phyloP scores from a whole-genome alignment of 2,329 filamentous ascomycete genomes.

The Capronia americana region DNA sequence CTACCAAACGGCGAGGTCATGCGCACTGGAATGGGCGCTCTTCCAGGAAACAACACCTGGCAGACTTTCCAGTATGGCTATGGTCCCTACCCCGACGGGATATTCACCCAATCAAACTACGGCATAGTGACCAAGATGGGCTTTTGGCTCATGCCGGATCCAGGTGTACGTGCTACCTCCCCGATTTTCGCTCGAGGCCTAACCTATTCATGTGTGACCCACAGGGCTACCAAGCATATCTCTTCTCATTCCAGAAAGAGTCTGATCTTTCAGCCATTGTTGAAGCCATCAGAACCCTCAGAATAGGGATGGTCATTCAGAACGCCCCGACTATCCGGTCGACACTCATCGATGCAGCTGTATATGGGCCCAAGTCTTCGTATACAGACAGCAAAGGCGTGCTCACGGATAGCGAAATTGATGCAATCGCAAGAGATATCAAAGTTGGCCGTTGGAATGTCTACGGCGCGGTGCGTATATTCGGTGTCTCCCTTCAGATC shows the following conservation, averaged over 20 bases:
- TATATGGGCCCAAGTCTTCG: slow-evolving; percentile 5
- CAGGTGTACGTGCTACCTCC: slow-evolving; percentile 9
- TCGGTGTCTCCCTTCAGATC: no score
- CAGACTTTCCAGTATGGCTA: slow-evolving; percentile 26
- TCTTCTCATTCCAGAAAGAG: slow-evolving; percentile 31
- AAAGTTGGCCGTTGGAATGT: slow-evolving; percentile 17
- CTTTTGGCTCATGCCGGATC: slow-evolving; percentile 35
- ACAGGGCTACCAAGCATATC: slow-evolving; percentile 27
- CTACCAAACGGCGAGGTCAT: slow-evolving; percentile 48
- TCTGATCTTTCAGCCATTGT: slow-evolving; percentile 16
- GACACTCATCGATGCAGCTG: slow-evolving; percentile 13
- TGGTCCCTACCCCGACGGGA: slow-evolving; percentile 21
- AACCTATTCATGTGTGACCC: neutral
- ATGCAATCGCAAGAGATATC: slow-evolving; percentile 6
- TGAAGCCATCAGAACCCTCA: slow-evolving; percentile 13
- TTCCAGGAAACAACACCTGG: slow-evolving; percentile 27
- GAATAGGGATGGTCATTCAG: slow-evolving; percentile 18
- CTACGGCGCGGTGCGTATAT: no score
- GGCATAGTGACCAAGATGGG: slow-evolving; percentile 39
- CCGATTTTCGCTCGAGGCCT: neutral
- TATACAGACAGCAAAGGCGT: slow-evolving; percentile 13
- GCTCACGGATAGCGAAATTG: neutral
- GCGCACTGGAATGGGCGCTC: slow-evolving; percentile 50
- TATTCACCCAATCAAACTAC: slow-evolving; percentile 37
- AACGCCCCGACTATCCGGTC: slow-evolving; percentile 16